Conservation (phyloP, 441 rosid genomes). For the Brassica balearica region DNA sequence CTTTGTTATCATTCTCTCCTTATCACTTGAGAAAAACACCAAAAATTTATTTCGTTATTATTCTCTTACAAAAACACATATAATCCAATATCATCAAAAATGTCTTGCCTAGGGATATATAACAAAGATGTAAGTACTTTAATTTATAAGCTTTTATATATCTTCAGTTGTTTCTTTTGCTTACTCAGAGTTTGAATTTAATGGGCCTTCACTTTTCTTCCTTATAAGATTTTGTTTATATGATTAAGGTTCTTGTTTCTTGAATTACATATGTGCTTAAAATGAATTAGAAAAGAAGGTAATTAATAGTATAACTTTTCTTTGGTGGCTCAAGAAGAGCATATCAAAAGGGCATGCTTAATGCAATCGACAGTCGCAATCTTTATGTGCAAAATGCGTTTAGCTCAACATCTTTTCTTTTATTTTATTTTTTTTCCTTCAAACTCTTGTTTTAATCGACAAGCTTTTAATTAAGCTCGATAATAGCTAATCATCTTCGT, state of each 20-base stretch:
- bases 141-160: neutral
- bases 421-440: neutral
- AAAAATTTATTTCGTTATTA: slow-evolving; percentile 14
- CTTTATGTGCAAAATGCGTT: slow-evolving; percentile 36
- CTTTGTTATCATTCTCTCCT: slow-evolving; percentile 38
- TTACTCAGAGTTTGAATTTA: neutral
- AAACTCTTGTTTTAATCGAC: neutral
- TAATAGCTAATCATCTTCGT: slow-evolving; percentile 16
- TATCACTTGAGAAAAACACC: neutral
- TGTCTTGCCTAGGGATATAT: slow-evolving; percentile 56
- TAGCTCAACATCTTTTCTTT: slow-evolving; percentile 39
- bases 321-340: slow-evolving; percentile 41
- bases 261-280: neutral
- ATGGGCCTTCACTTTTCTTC: slow-evolving; percentile 8
- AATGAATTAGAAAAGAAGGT: neutral
- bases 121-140: slow-evolving; percentile 56
- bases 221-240: neutral
- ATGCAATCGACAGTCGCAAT: slow-evolving; percentile 38
- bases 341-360: slow-evolving; percentile 30
- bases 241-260: slow-evolving; percentile 21
- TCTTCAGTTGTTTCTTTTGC: slow-evolving; percentile 14
- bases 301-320: neutral
- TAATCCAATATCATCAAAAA: slow-evolving; percentile 28
- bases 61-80: slow-evolving; percentile 10
- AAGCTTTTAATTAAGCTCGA: slow-evolving; percentile 4